These are phyloP conservation scores for Aspergillus quadricinctus DNA, from an alignment of 2,329 filamentous ascomycete species.

Conservation along the genomic window DNA sequence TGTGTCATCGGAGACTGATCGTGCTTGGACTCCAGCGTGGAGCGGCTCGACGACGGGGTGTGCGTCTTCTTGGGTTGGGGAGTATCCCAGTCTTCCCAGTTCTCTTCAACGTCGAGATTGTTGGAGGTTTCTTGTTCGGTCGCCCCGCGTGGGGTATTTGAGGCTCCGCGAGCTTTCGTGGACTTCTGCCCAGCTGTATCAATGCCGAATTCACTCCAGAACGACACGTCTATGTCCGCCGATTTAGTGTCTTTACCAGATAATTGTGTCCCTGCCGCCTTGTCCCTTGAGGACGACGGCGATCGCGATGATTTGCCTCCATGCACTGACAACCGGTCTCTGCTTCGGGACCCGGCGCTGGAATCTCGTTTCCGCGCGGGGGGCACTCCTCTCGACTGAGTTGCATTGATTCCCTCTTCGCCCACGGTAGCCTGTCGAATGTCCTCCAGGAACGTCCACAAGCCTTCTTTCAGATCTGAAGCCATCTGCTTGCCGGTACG, in stretches of 20 bases:
- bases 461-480: conserved; percentile 79
- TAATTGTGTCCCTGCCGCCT: conserved; percentile 28
- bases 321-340: conserved; percentile 28
- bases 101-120: conserved; percentile 44
- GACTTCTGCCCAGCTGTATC: conserved; percentile 43
- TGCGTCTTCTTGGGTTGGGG: conserved; percentile 39
- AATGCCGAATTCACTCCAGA: conserved; percentile 50
- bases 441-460: conserved; percentile 95
- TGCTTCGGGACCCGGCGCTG: conserved; percentile 27
- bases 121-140: conserved; percentile 34
- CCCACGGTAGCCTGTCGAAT: conserved; percentile 92
- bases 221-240: conserved; percentile 42
- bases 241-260: conserved; percentile 40
- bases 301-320: conserved; percentile 27
- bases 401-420: conserved; percentile 73
- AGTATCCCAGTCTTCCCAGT: conserved; percentile 55
- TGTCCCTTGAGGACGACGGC: conserved; percentile 27
- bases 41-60: conserved; percentile 45
- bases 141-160: conserved; percentile 30
- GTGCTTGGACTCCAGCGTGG: conserved; percentile 47
- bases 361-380: conserved; percentile 29
- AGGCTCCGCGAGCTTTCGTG: conserved; percentile 26
- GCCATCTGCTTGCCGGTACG: conserved; percentile 71
- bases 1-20: conserved; percentile 43
- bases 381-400: conserved; percentile 34